Evolutionary conservation across 2,329 filamentous ascomycete genomes (phyloP).

Genomic region (Cephalotrichum gorgonifer): DNA sequence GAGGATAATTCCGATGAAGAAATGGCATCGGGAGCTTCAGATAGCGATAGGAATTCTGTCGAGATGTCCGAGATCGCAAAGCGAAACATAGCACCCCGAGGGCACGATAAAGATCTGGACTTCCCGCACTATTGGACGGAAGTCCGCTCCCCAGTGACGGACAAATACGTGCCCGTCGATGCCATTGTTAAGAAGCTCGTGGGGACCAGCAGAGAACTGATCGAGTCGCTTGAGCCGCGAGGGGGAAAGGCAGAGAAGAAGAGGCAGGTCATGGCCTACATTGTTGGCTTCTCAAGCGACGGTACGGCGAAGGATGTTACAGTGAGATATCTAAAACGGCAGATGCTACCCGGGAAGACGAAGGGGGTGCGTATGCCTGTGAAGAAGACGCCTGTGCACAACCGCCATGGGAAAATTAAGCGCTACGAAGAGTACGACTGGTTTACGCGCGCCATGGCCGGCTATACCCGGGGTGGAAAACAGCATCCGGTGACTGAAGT

Average conservation of each 20-base stretch:
- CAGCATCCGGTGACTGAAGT: constrained; percentile 51
- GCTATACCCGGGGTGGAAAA: constrained; percentile 47
- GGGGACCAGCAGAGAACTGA: constrained; percentile 60
- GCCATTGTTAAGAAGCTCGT: constrained; percentile 58
- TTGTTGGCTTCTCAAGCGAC: constrained; percentile 72
- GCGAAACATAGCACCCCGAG: constrained; percentile 23
- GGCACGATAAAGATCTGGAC: constrained; percentile 65
- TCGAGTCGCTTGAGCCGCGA: constrained; percentile 70
- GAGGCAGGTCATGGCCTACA: constrained; percentile 83
- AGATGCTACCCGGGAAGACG: constrained; percentile 76
- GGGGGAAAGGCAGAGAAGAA: constrained; percentile 75
- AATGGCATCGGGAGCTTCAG: constrained; percentile 25
- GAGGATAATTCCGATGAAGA: constrained; percentile 1
- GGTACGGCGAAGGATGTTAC: constrained; percentile 93
- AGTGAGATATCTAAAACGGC: constrained; percentile 75
- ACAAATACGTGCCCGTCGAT: constrained; percentile 71
- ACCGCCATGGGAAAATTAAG: constrained; percentile 66
- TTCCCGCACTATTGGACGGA: constrained; percentile 94
- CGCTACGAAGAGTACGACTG: constrained; percentile 74
- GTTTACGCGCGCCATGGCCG: constrained; percentile 72
- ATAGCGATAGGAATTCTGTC: constrained; percentile 49
- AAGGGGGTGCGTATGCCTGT: constrained; percentile 71
- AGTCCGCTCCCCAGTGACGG: constrained; percentile 69
- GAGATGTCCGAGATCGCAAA: constrained; percentile 22
- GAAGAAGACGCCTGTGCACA: constrained; percentile 74